Base-by-base conservation (phyloP, 2,329 filamentous ascomycete species). In the Calonectria ilicicola region DNA sequence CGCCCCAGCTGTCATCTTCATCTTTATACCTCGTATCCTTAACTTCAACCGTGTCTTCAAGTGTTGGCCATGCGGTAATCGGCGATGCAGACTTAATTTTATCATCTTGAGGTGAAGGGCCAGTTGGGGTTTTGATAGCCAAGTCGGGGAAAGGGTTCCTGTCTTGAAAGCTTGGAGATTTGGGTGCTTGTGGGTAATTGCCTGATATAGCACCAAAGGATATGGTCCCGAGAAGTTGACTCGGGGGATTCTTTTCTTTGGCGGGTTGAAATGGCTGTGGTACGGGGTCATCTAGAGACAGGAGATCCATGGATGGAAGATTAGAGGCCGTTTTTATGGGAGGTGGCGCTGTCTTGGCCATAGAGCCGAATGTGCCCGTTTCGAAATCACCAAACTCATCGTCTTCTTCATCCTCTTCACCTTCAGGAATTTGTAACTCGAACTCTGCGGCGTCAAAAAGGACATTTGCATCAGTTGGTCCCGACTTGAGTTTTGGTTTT, bases 361-460 rank as follows among this genome's bases (percentile, higher is more conserved):
- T 46, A 63, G 70, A 12, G 49, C 72, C 46, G 29, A 78, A 64
- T 51, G 76, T 70, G 2, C 86, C 87, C 23, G 85, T 87, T 80
- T 91, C 90, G 77, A 92, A 92, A 60, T 91, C 90, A 17, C 90
- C 91, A 83, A 88, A 88, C 21, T 89, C 87, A 7, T 84, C 67
- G 17, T 89, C 82, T 9, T 84, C 80, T 5, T 89, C 83, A 8
- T 84, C 80, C 9, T 89, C 83, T n/a, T 85, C 83, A 8, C 84
- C 85, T 14, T 84, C 84, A 6, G 79, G 81, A 2, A 78, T 80
- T 40, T 85, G 81, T 17, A 85, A 79, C 66, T 87, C 87, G 75
- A 89, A 89, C 63, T 91, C 88, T 49, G 89, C 88, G 42, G 89
- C 92, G 81, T 94, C 92, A 80, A 94, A 94, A 3, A 94, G 84